Conservation (phyloP, 306 rosid genomes). For the Ammopiptanthus mongolicus region DNA sequence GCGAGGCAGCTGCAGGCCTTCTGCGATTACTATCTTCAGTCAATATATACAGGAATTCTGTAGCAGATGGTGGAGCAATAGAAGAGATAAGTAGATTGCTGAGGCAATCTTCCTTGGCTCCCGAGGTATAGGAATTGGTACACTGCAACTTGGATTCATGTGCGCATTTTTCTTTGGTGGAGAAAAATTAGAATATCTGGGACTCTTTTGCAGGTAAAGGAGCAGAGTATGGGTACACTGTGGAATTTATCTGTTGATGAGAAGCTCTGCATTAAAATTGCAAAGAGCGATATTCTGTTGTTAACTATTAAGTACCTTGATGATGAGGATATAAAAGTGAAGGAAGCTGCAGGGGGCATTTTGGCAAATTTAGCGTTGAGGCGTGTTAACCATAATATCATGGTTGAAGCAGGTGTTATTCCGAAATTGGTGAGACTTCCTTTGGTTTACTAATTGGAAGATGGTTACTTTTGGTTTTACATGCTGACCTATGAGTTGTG, state of each 20-base stretch:
- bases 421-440: conserved; percentile 70
- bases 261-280: conserved; percentile 58
- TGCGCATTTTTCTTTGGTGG: conserved; percentile 17
- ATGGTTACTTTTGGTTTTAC: conserved; percentile 4
- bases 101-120: conserved; percentile 43
- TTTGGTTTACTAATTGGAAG: conserved; percentile 2
- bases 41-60: conserved; percentile 56
- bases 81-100: conserved; percentile 81
- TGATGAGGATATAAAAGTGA: conserved; percentile 64
- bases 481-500: neutral
- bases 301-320: conserved; percentile 63
- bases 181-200: conserved; percentile 28
- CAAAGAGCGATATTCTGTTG: conserved; percentile 45
- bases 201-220: conserved; percentile 61
- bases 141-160: neutral
- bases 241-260: conserved; percentile 88
- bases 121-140: conserved; percentile 51
- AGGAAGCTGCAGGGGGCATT: conserved; percentile 85
- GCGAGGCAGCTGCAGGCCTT: conserved; percentile 97
- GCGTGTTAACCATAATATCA: conserved; percentile 47
- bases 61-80: conserved; percentile 81
- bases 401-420: conserved; percentile 86
- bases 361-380: conserved; percentile 75
- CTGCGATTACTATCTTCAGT: conserved; percentile 62
- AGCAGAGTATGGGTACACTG: conserved; percentile 63